Evolutionary conservation across 2,329 filamentous ascomycete genomes (phyloP).

Genomic region (Ascocoryne sarcoides): DNA sequence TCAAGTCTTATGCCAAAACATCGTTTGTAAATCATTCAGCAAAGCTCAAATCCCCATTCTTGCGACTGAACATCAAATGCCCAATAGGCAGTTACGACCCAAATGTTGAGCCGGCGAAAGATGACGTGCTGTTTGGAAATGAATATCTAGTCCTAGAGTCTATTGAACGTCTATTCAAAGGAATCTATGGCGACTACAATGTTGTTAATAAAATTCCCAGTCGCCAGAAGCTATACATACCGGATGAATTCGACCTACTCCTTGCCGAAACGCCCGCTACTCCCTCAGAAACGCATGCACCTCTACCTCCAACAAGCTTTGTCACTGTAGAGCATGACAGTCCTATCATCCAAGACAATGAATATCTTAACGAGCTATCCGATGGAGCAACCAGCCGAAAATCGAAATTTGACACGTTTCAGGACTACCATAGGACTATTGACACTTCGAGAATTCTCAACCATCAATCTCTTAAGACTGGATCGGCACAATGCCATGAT

Average conservation of each 20-base stretch:
- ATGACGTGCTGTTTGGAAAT: conserved; percentile 60
- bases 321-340: not conserved
- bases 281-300: not conserved
- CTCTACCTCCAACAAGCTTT: not conserved
- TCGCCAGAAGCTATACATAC: not conserved
- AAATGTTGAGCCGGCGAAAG: conserved; percentile 64
- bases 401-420: conserved; percentile 37
- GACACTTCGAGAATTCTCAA: conserved; percentile 26
- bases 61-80: conserved; percentile 56
- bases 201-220: not conserved
- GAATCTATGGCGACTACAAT: conserved; percentile 19
- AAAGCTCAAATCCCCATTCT: conserved; percentile 44
- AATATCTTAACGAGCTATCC: not conserved
- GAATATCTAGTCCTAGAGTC: conserved; percentile 35
- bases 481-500: too few relatives aligned
- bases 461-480: conserved; percentile 3
- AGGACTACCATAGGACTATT: conserved; percentile 33
- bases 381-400: not conserved
- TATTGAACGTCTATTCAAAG: conserved; percentile 23
- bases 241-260: conserved; percentile 20
- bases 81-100: conserved; percentile 56
- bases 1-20: conserved; percentile 41
- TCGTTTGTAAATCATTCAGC: conserved; percentile 18
- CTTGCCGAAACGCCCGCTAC: conserved; percentile 14
- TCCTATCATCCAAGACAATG: not conserved